Conservation (phyloP, 352 stramenopile species). For the Thalassiosira mediterranea region DNA sequence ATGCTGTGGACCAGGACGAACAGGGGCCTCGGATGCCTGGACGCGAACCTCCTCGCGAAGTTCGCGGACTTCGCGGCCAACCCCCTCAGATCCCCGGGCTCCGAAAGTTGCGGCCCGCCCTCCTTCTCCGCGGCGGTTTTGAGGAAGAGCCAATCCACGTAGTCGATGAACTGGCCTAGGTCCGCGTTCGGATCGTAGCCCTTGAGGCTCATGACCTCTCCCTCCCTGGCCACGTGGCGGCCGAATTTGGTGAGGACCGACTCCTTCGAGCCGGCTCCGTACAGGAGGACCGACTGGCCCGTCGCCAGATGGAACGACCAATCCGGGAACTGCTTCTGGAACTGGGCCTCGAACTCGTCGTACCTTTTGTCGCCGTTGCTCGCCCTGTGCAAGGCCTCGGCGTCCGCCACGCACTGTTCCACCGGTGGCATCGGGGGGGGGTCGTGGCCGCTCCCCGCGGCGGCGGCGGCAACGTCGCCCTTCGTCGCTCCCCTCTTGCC, state of each 20-base stretch:
- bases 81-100: not conserved
- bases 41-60: conserved; percentile 57
- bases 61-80: conserved; percentile 54
- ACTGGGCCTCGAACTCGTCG: conserved; percentile 25
- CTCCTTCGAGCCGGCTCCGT: conserved; percentile 76
- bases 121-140: conserved; percentile 1
- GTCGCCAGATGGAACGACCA: conserved; percentile 74
- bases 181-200: conserved; percentile 67
- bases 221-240: conserved; percentile 52
- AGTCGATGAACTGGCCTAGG: conserved; percentile 62
- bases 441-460: not conserved
- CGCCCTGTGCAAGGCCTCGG: conserved; percentile 19
- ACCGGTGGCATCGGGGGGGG: conserved; percentile 14
- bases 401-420: conserved; percentile 29
- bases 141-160: conserved; percentile 62
- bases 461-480: not conserved
- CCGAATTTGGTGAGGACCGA: conserved; percentile 70
- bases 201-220: conserved; percentile 73
- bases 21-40: conserved; percentile 45
- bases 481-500: conserved; percentile 7
- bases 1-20: conserved; percentile 81
- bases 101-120: not conserved
- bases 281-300: conserved; percentile 78
- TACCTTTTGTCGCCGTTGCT: conserved; percentile 14
- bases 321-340: conserved; percentile 44